These are phyloP conservation scores for Fraxinus cuspidata DNA, from an alignment of 257 asterid genomes.

Conservation along the genomic window DNA sequence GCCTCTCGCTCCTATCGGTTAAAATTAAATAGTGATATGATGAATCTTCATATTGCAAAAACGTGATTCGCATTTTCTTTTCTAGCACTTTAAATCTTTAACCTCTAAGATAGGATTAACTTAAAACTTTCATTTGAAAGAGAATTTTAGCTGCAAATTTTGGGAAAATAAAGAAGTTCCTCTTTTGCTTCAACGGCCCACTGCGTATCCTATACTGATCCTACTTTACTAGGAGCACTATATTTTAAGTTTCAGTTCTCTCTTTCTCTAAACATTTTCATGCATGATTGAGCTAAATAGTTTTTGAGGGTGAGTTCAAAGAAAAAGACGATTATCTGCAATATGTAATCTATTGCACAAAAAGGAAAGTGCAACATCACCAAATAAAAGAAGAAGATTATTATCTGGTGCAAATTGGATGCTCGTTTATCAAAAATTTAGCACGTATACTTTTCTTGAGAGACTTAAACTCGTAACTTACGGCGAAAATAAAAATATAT, in stretches of 20 bases:
- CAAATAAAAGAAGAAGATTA: background rate
- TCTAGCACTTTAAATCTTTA: background rate
- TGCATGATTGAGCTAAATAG: background rate
- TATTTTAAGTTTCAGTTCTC: background rate
- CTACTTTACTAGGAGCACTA: constrained; percentile 20
- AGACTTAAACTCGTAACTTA: background rate
- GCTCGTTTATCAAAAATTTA: background rate
- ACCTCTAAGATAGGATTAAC: background rate
- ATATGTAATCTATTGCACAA: too few relatives aligned
- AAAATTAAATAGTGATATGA: too few relatives aligned
- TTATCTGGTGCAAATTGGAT: background rate
- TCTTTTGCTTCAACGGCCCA: too few relatives aligned
- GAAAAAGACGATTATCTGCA: background rate
- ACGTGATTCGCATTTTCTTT: background rate
- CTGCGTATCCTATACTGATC: background rate
- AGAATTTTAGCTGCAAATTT: too few relatives aligned
- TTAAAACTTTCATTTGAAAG: background rate
- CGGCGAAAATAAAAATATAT: too few relatives aligned
- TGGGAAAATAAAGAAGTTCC: too few relatives aligned
- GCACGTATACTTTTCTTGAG: background rate
- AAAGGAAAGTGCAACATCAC: background rate
- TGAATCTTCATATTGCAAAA: background rate
- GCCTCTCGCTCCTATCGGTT: background rate
- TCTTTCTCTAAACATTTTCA: background rate
- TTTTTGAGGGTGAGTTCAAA: background rate